These are phyloP conservation scores for Ottelia alismoides DNA, from an alignment of 106 monocot species.

Conservation along the genomic window DNA sequence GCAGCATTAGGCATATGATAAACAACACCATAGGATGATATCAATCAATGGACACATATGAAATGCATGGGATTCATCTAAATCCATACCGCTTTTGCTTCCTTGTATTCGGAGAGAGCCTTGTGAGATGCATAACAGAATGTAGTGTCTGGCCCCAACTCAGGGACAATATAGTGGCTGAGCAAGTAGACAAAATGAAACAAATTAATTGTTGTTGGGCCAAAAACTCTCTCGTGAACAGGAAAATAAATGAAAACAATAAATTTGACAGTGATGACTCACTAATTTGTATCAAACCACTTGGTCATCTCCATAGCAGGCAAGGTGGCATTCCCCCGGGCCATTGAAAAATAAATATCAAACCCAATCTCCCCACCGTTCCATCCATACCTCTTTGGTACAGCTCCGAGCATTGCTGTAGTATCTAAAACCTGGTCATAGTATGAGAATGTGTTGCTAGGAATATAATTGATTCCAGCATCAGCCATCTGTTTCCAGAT, in stretches of 20 bases:
- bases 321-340: slow-evolving; percentile 87
- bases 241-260: too few species aligned
- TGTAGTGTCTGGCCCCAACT: slow-evolving; percentile 77
- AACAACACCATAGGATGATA: too few species aligned
- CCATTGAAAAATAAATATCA: slow-evolving; percentile 87
- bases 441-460: slow-evolving; percentile 79
- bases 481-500: slow-evolving; percentile 89
- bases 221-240: too few species aligned
- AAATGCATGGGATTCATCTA: too few species aligned
- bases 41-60: too few species aligned
- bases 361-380: slow-evolving; percentile 87
- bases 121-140: slow-evolving; percentile 91
- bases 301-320: slow-evolving; percentile 99
- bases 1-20: too few species aligned
- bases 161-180: slow-evolving; percentile 85
- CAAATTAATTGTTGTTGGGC: too few species aligned
- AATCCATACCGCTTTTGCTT: slow-evolving; percentile 85
- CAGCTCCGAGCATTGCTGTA: slow-evolving; percentile 90
- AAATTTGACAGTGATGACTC: slow-evolving; percentile 37
- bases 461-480: slow-evolving; percentile 75
- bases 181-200: too few species aligned
- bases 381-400: slow-evolving; percentile 80
- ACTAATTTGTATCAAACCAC: slow-evolving; percentile 99
- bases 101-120: slow-evolving; percentile 85
- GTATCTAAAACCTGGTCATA: slow-evolving; percentile 91